Conservation (phyloP, 305 asterid genomes). For the Solanum hybrid region DNA sequence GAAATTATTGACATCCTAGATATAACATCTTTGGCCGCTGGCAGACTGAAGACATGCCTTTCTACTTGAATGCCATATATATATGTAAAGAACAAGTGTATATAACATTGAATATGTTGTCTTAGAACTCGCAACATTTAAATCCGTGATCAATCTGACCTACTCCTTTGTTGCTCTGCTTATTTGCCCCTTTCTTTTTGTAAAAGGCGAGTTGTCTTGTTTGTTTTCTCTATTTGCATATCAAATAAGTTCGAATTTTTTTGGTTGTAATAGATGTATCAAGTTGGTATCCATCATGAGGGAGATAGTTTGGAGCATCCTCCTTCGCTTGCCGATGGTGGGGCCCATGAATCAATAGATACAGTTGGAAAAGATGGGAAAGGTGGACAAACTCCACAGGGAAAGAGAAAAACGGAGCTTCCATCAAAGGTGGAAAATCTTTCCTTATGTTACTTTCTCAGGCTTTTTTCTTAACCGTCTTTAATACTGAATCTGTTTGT, state of each 20-base stretch:
- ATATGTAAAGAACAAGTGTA: neutral
- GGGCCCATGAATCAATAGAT: constrained; percentile 22
- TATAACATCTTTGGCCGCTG: neutral
- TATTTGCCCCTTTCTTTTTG: neutral
- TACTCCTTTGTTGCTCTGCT: neutral
- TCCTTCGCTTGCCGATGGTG: constrained; percentile 16
- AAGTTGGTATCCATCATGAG: constrained; percentile 35
- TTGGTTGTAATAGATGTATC: constrained; percentile 31
- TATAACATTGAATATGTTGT: neutral
- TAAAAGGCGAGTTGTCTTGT: neutral
- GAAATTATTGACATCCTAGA: neutral
- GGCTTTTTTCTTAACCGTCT: neutral
- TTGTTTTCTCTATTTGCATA: neutral
- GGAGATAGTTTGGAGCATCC: constrained; percentile 30
- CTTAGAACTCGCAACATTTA: neutral
- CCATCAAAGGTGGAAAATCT: constrained; percentile 29
- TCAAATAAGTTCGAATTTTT: no score
- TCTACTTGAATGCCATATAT: neutral
- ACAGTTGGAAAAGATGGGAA: constrained; percentile 29
- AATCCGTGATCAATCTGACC: neutral
- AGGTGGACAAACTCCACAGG: constrained; percentile 11
- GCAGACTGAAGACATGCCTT: neutral
- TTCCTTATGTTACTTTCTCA: neutral
- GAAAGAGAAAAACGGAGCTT: constrained; percentile 3
- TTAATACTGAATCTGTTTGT: neutral